Conservation (phyloP, 768 basidiomycete genomes). For the Calocybe cyanea region DNA sequence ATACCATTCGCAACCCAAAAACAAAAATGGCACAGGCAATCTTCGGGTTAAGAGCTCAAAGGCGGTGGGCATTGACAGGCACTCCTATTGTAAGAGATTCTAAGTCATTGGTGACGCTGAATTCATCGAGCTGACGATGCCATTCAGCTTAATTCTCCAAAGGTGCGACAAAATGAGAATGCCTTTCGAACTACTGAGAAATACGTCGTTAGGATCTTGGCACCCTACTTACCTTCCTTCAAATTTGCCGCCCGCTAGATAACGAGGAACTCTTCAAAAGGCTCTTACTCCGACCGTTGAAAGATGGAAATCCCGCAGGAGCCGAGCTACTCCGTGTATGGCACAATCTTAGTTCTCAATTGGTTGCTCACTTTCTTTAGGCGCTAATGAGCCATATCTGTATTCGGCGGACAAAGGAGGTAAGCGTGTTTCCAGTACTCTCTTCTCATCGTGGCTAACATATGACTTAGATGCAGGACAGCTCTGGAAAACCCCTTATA, state of each 20-base stretch:
- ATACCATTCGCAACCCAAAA: constrained; percentile 79
- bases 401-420: constrained; percentile 83
- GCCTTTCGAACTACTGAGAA: background rate
- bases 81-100: constrained; percentile 77
- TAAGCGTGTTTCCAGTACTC: constrained; percentile 14
- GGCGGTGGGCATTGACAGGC: constrained; percentile 78
- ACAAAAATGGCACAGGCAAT: constrained; percentile 81
- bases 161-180: constrained; percentile 31
- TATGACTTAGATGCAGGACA: constrained; percentile 72
- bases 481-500: constrained; percentile 66
- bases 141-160: constrained; percentile 72
- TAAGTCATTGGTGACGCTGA: constrained; percentile 1
- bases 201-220: constrained; percentile 68
- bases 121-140: background rate
- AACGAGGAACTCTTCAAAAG: constrained; percentile 80
- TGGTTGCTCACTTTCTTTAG: constrained; percentile 29
- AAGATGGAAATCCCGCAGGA: constrained; percentile 62
- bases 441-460: background rate
- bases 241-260: constrained; percentile 82
- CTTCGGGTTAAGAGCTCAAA: constrained; percentile 58
- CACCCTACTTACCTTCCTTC: constrained; percentile 78
- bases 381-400: constrained; percentile 76
- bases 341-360: constrained; percentile 7
- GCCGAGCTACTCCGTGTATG: constrained; percentile 67
- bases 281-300: constrained; percentile 73